Evolutionary conservation across 116 monocot species (phyloP), one percentile per base, ranked within the genome.

Genomic region (Trichopus zeylanicus): DNA sequence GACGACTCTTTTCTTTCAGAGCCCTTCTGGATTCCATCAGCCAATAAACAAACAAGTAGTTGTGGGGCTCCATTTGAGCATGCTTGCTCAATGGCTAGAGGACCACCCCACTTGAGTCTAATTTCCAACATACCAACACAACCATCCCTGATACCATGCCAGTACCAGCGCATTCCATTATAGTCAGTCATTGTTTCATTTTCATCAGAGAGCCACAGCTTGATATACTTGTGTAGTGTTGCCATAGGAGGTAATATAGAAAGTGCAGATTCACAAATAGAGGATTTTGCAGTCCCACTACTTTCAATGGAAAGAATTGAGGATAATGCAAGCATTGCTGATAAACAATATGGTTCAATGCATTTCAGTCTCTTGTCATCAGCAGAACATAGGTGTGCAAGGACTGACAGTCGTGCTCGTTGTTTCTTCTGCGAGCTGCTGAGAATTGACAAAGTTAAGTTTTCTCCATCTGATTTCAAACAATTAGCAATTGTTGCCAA

Each of bases 281-380:
- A 79, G 35, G 87, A 81, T 46, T 78, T 84, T 31, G 57, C 16
- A 42, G 61, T 34, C 24, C 51, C 58, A 1, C 68, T 70, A 59
- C 55, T 72, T 61, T 98, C 91, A 38, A 91, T 80, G 21, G 80
- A 77, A 53, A 85, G 22, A 70, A 98, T 31, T 57, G 79, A 73
- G 47, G 98, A 79, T 48, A 98, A 69, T 65, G 91, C 98, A 21
- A 91, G 59, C 98, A 98, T 98, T 38, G 91, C 91, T 48, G 98
- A 72, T 63, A 77, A 76, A 75, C 75, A 82, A 32, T 98, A 75
- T 37, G 87, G 81, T 65, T 91, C 82, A 66, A 82, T 59, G 39
- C 70, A 71, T 74, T 31, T 76, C 29, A 63, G 31, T 29, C 69
- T 32, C 27, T 71, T 75, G 35, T 85, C 87, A 75, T 77, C 84